phyloP scores from a whole-genome alignment of 768 basidiomycete genomes.

The Calocera viscosa region DNA sequence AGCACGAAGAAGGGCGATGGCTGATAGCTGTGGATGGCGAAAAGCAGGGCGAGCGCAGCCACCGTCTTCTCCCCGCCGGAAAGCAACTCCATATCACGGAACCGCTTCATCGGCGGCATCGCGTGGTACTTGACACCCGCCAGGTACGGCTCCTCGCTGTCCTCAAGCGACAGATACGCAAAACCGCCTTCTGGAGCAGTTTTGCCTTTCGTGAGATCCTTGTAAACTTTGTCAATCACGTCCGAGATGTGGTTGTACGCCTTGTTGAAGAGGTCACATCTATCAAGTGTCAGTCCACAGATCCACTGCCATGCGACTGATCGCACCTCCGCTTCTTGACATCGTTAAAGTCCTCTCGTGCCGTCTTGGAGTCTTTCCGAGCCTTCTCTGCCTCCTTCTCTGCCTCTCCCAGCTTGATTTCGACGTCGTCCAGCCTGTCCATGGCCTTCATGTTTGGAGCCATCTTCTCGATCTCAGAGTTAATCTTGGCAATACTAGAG shows the following conservation, averaged over 20 bases:
- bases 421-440: slow-evolving; percentile 77
- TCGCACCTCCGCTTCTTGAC: slow-evolving; percentile 64
- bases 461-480: slow-evolving; percentile 77
- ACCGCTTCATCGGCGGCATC: slow-evolving; percentile 99
- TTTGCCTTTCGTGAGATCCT: slow-evolving; percentile 92
- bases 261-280: slow-evolving; percentile 81
- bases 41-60: slow-evolving; percentile 88
- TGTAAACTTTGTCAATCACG: slow-evolving; percentile 89
- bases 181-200: slow-evolving; percentile 90
- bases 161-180: slow-evolving; percentile 90
- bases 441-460: slow-evolving; percentile 96
- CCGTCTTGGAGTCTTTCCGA: slow-evolving; percentile 73
- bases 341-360: slow-evolving; percentile 85
- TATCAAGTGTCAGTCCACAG: slow-evolving; percentile 19
- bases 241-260: slow-evolving; percentile 95
- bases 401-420: slow-evolving; percentile 71
- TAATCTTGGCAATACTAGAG: slow-evolving; percentile 53
- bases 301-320: neutral
- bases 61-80: slow-evolving; percentile 99
- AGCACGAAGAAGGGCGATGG: slow-evolving; percentile 96
- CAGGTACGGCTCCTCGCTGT: slow-evolving; percentile 80
- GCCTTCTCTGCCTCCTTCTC: slow-evolving; percentile 89
- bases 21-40: slow-evolving; percentile 95
- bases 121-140: slow-evolving; percentile 96
- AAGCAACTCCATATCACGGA: slow-evolving; percentile 97